phyloP scores from a whole-genome alignment of 129 eudicot species.

The Escallonia herrerae region DNA sequence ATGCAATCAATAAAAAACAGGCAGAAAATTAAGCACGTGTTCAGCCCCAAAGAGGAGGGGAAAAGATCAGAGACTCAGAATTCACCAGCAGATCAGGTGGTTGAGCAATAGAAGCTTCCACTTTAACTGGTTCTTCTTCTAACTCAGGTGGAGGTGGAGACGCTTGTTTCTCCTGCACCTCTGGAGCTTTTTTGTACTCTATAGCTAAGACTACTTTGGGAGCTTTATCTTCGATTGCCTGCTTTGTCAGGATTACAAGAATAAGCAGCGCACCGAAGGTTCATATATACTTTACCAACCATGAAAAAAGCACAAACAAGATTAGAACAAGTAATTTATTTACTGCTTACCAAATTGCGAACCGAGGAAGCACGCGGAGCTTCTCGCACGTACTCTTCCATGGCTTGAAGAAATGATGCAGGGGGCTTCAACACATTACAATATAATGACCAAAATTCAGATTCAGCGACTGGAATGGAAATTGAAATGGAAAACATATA shows the following conservation, averaged over 20 bases:
- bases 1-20: slow-evolving; percentile 2
- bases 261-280: not conserved
- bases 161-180: slow-evolving; percentile 38
- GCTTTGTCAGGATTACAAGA: slow-evolving; percentile 20
- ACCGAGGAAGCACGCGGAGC: slow-evolving; percentile 67
- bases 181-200: slow-evolving; percentile 49
- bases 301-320: not conserved
- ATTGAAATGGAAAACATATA: not conserved
- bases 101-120: slow-evolving; percentile 47
- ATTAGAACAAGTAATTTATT: slow-evolving; percentile 1
- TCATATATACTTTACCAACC: not conserved
- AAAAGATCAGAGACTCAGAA: not conserved
- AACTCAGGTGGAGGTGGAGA: slow-evolving; percentile 52
- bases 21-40: not conserved
- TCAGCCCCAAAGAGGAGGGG: not conserved
- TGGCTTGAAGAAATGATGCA: slow-evolving; percentile 81
- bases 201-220: slow-evolving; percentile 49
- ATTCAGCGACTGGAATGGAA: not conserved
- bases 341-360: slow-evolving; percentile 43
- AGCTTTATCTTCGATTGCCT: slow-evolving; percentile 29
- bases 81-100: slow-evolving; percentile 85
- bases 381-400: slow-evolving; percentile 81
- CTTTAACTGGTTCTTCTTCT: slow-evolving; percentile 51
- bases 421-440: slow-evolving; percentile 57
- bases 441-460: slow-evolving; percentile 9